phyloP scores from a whole-genome alignment of 2,329 filamentous ascomycete species.

The Mycogone perniciosa region DNA sequence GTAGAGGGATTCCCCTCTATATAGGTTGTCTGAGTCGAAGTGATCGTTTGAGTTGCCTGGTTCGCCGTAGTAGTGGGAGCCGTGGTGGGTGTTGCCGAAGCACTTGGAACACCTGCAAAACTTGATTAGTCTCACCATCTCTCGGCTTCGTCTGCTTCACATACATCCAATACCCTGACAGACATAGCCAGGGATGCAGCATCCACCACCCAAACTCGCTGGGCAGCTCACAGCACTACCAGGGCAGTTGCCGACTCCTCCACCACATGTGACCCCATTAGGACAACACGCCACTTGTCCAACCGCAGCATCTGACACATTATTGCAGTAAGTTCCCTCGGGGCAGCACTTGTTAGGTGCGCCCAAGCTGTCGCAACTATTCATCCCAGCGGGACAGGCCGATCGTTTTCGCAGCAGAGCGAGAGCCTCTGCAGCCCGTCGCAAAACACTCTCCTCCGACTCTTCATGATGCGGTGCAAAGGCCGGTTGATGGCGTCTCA shows the following conservation, averaged over 20 bases:
- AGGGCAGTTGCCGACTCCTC: constrained; percentile 55
- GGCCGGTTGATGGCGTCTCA: constrained; percentile 38
- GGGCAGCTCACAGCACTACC: constrained; percentile 59
- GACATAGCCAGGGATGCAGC: constrained; percentile 65
- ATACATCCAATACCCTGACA: constrained; percentile 67
- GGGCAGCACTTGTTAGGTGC: constrained; percentile 68
- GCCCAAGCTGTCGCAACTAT: constrained; percentile 56
- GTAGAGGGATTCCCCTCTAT: constrained; percentile 32
- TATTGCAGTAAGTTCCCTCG: constrained; percentile 58
- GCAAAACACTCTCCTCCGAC: constrained; percentile 26
- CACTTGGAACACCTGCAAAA: constrained; percentile 27
- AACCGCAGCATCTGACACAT: constrained; percentile 54
- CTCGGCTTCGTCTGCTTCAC: constrained; percentile 22
- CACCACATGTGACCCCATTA: constrained; percentile 55
- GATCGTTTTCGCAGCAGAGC: constrained; percentile 48
- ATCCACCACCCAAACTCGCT: constrained; percentile 61
- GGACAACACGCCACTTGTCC: constrained; percentile 73
- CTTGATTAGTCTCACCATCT: background rate
- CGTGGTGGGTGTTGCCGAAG: constrained; percentile 21
- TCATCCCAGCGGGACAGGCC: constrained; percentile 63
- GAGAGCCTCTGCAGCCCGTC: constrained; percentile 41
- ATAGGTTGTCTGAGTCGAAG: constrained; percentile 34
- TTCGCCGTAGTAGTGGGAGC: constrained; percentile 13
- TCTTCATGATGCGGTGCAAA: constrained; percentile 42
- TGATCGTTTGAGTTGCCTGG: constrained; percentile 25